Conservation (phyloP, 2,329 filamentous ascomycete species). For the Ophiocordyceps camponoti-floridani region DNA sequence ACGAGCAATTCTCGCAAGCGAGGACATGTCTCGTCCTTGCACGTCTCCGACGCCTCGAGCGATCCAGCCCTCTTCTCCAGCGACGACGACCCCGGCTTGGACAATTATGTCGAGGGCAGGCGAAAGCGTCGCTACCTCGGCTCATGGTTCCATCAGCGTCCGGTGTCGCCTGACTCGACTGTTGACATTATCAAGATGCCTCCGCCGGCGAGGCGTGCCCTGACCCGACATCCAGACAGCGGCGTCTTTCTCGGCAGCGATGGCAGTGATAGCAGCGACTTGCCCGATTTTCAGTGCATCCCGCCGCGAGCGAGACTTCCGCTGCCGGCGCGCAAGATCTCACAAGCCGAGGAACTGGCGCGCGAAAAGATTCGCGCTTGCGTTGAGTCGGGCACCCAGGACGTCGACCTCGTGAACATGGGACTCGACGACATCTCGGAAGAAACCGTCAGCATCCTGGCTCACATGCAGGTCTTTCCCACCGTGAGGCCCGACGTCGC, state of each 20-base stretch:
- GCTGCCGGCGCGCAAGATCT: slow-evolving; percentile 17
- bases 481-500: slow-evolving; percentile 35
- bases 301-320: slow-evolving; percentile 17
- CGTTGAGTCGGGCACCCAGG: slow-evolving; percentile 39
- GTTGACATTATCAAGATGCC: slow-evolving; percentile 20
- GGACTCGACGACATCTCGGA: slow-evolving; percentile 35
- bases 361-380: slow-evolving; percentile 29
- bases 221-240: slow-evolving; percentile 46
- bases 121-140: slow-evolving; percentile 47
- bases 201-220: slow-evolving; percentile 26
- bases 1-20: slow-evolving; percentile 21
- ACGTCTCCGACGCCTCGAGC: slow-evolving; percentile 38
- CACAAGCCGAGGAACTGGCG: slow-evolving; percentile 24
- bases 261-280: slow-evolving; percentile 24
- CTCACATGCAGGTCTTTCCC: slow-evolving; percentile 34
- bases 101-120: slow-evolving; percentile 41
- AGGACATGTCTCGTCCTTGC: slow-evolving; percentile 3
- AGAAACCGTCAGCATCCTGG: slow-evolving; percentile 36
- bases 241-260: slow-evolving; percentile 53
- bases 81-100: slow-evolving; percentile 49
- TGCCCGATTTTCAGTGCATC: slow-evolving; percentile 13
- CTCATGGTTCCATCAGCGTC: slow-evolving; percentile 48
- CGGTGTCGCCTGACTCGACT: slow-evolving; percentile 28
- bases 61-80: slow-evolving; percentile 56
- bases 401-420: slow-evolving; percentile 42